Conservation (phyloP, 2,329 filamentous ascomycete genomes). For the Karstenula rhodostoma region DNA sequence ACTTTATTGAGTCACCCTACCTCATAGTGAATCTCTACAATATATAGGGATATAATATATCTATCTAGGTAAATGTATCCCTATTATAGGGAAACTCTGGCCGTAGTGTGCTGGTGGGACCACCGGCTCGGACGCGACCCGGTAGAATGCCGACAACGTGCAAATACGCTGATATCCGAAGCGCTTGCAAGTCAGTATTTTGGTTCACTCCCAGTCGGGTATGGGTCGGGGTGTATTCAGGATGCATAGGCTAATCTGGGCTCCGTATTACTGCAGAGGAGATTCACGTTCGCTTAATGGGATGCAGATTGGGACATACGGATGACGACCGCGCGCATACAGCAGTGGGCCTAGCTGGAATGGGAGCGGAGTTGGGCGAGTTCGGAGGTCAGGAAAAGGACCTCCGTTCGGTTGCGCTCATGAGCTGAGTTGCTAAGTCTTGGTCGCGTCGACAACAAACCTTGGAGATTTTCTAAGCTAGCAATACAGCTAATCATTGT, state of each 20-base stretch:
- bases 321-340: slow-evolving; percentile 11
- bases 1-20: too few species aligned
- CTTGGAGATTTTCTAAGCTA: too few species aligned
- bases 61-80: too few species aligned
- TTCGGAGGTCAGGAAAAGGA: not conserved
- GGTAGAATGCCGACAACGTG: slow-evolving; percentile 7
- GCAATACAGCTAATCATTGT: too few species aligned
- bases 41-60: too few species aligned
- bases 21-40: too few species aligned
- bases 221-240: not conserved
- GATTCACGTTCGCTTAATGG: slow-evolving; percentile 7
- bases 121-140: slow-evolving; percentile 4
- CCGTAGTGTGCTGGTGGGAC: slow-evolving; percentile 5
- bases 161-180: not conserved
- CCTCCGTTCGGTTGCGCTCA: too few species aligned
- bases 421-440: too few species aligned
- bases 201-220: not conserved
- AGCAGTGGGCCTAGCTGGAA: not conserved
- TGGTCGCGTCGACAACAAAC: too few species aligned
- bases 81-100: too few species aligned
- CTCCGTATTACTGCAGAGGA: slow-evolving; percentile 5
- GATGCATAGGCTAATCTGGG: slow-evolving; percentile 13
- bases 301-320: not conserved
- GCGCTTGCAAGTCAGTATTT: not conserved
- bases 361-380: slow-evolving; percentile 4